A percentile compares a stretch with the other conserved stretches of the same genome.
Conservation (phyloP, 768 basidiomycete species). For the Agaricus subrufescens region DNA sequence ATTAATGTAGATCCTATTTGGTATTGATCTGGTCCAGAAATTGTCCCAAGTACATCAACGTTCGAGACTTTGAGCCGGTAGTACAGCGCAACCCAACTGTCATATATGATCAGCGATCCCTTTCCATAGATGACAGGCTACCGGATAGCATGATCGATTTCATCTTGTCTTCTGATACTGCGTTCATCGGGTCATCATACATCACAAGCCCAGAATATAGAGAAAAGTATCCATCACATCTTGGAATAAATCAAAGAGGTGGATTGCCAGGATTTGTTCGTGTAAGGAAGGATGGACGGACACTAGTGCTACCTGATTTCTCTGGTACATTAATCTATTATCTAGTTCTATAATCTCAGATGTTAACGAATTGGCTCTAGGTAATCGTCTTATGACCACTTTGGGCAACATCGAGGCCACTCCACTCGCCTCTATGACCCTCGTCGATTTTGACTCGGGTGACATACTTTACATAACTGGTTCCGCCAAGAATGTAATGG, state of each 20-base stretch:
- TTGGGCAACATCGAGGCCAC: conserved; percentile 58
- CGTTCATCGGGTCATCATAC: conserved; percentile 53
- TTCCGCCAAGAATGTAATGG: conserved; percentile 43
- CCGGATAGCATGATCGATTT: conserved; percentile 45
- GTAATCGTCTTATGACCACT: conserved; percentile 60
- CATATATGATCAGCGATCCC: conserved; percentile 24
- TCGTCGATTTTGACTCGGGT: conserved; percentile 48
- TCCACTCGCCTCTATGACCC: conserved; percentile 51
- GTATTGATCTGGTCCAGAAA: conserved; percentile 33
- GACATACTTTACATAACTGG: conserved; percentile 63
- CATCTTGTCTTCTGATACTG: conserved; percentile 45
- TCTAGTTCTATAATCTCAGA: background rate
- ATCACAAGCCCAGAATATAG: conserved; percentile 32
- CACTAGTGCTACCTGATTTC: conserved; percentile 55
- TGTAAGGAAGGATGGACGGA: conserved; percentile 52
- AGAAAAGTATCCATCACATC: conserved; percentile 44
- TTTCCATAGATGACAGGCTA: conserved; percentile 35
- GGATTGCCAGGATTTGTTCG: conserved; percentile 58
- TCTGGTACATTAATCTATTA: conserved; percentile 32
- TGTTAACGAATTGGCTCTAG: conserved; percentile 21
- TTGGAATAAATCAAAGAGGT: conserved; percentile 62
- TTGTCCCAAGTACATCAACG: conserved; percentile 67
- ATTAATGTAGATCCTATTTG: background rate
- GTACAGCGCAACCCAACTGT: conserved; percentile 34
- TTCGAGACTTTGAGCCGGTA: conserved; percentile 45